Percentiles rank a stretch among this genome's conserved stretches.
These are phyloP conservation scores for Ophiocordyceps camponoti-floridani DNA, from an alignment of 2,329 filamentous ascomycete genomes.

Conservation along the genomic window DNA sequence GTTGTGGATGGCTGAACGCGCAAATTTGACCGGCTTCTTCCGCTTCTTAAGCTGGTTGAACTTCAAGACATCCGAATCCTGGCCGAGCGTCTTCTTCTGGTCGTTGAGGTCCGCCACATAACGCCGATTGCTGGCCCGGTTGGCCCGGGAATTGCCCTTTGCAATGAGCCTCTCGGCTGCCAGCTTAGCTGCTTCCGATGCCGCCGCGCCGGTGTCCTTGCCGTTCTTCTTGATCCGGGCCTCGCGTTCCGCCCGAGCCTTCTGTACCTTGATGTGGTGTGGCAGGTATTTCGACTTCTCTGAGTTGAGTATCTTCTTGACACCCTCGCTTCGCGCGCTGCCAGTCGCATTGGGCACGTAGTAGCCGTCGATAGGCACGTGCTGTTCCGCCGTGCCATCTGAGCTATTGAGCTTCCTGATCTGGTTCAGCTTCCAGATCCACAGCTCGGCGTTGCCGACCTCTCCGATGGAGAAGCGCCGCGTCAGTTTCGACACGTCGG, in stretches of 20 bases:
- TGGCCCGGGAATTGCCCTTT: constrained; percentile 82
- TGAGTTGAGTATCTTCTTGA: constrained; percentile 88
- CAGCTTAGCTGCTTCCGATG: constrained; percentile 53
- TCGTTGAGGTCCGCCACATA: constrained; percentile 90
- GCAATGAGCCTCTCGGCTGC: constrained; percentile 64
- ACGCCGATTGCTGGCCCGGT: constrained; percentile 87
- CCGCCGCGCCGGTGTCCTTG: constrained; percentile 46
- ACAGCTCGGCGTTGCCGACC: constrained; percentile 32
- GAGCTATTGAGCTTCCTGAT: constrained; percentile 34
- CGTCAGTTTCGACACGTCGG: constrained; percentile 28
- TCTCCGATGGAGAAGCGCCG: constrained; percentile 26
- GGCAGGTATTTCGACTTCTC: constrained; percentile 98
- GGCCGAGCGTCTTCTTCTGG: constrained; percentile 70
- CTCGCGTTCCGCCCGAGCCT: constrained; percentile 79
- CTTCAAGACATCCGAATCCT: constrained; percentile 77
- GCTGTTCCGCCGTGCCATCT: constrained; percentile 8
- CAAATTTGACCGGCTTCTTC: constrained; percentile 98
- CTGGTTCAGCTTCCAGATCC: constrained; percentile 38
- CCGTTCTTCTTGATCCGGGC: constrained; percentile 48
- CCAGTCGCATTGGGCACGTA: constrained; percentile 80
- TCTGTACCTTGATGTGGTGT: constrained; percentile 92
- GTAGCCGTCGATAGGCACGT: constrained; percentile 38
- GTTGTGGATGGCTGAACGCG: constrained; percentile 92
- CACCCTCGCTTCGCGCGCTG: constrained; percentile 77
- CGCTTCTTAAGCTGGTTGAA: constrained; percentile 99